These are phyloP conservation scores for Solanum hybrid DNA, from an alignment of 305 asterid genomes.

Conservation along the genomic window DNA sequence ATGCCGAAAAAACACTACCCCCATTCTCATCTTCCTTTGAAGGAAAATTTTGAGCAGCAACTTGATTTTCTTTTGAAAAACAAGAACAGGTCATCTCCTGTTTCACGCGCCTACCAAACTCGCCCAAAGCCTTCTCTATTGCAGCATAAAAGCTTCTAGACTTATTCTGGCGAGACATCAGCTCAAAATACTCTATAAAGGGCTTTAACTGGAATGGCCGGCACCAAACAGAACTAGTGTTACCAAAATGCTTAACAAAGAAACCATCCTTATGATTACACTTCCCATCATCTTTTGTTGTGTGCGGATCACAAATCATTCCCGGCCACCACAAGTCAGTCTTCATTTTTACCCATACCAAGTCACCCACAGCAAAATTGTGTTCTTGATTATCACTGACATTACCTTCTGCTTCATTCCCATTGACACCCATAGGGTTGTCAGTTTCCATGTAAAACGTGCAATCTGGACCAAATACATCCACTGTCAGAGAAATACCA, in stretches of 20 bases:
- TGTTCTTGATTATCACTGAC: slow-evolving; percentile 8
- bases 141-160: slow-evolving; percentile 45
- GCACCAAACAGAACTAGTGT: slow-evolving; percentile 38
- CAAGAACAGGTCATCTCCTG: slow-evolving; percentile 64
- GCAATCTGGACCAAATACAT: slow-evolving; percentile 40
- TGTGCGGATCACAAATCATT: slow-evolving; percentile 40
- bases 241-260: slow-evolving; percentile 53
- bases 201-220: slow-evolving; percentile 48
- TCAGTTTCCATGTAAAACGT: background rate
- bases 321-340: slow-evolving; percentile 84
- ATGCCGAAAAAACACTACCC: slow-evolving; percentile 18
- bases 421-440: slow-evolving; percentile 11
- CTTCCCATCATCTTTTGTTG: slow-evolving; percentile 13
- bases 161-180: slow-evolving; percentile 28
- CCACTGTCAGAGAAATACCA: slow-evolving; percentile 51
- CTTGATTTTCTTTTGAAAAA: slow-evolving; percentile 27
- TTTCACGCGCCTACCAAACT: slow-evolving; percentile 48
- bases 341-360: slow-evolving; percentile 68
- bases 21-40: slow-evolving; percentile 9
- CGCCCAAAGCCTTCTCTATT: slow-evolving; percentile 54
- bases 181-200: slow-evolving; percentile 45
- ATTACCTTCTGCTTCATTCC: slow-evolving; percentile 10
- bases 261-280: slow-evolving; percentile 18
- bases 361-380: slow-evolving; percentile 39
- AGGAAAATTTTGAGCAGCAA: slow-evolving; percentile 8